Evolutionary conservation across 768 basidiomycete species (phyloP).

Genomic region (Chiua virens): DNA sequence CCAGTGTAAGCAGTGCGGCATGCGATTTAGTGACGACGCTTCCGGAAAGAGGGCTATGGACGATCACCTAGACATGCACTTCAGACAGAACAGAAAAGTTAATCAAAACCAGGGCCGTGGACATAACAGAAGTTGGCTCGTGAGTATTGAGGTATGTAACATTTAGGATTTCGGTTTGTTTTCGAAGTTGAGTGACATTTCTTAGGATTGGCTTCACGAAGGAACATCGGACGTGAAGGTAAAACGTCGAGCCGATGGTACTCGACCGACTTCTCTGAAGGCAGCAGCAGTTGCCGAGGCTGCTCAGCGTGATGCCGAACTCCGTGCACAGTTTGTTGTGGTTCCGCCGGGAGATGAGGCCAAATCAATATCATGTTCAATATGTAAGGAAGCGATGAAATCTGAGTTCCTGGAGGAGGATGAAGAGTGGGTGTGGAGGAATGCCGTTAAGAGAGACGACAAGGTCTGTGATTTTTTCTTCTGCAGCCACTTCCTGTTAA

Average conservation of each 20-base stretch:
- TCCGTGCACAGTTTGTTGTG: constrained; percentile 77
- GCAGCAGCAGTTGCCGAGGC: constrained; percentile 59
- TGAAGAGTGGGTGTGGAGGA: constrained; percentile 98
- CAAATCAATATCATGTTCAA: constrained; percentile 81
- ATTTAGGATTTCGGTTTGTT: background rate
- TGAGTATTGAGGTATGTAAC: constrained; percentile 68
- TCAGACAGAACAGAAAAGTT: constrained; percentile 86
- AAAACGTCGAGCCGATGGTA: constrained; percentile 61
- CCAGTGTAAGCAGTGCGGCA: constrained; percentile 93
- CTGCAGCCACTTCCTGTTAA: background rate
- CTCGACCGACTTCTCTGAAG: constrained; percentile 52
- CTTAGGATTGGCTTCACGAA: constrained; percentile 88
- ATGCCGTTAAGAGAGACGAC: constrained; percentile 83
- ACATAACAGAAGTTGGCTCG: constrained; percentile 89
- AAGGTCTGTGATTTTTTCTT: constrained; percentile 51
- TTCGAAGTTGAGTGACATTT: constrained; percentile 11
- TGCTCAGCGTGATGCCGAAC: constrained; percentile 73
- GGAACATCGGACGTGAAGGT: constrained; percentile 59
- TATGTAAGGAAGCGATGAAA: constrained; percentile 93
- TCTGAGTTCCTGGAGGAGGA: constrained; percentile 93
- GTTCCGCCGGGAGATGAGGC: constrained; percentile 91
- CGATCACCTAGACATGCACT: constrained; percentile 95
- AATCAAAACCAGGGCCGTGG: constrained; percentile 79
- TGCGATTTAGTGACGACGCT: constrained; percentile 75
- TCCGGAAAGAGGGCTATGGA: constrained; percentile 77